phyloP scores from a whole-genome alignment of 1,284 basidiomycete species.

The Volvariella volvacea region DNA sequence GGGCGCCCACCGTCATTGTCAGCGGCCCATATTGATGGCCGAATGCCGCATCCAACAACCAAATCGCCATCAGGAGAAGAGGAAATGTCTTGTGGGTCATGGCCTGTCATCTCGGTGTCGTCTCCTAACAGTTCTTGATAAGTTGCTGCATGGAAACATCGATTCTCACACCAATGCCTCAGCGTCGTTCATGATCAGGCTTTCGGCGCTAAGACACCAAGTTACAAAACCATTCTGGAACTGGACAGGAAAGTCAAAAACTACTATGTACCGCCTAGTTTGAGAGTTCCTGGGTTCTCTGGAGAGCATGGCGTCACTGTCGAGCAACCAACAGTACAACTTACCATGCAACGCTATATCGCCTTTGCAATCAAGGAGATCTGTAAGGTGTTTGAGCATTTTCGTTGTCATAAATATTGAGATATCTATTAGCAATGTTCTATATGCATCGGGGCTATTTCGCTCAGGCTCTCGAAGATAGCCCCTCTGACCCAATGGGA shows the following conservation, averaged over 20 bases:
- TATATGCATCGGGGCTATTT: conserved; percentile 73
- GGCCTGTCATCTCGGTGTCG: conserved; percentile 4
- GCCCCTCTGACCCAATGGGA: conserved; percentile 54
- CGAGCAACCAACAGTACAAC: conserved; percentile 41
- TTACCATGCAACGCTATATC: conserved; percentile 60
- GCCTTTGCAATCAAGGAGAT: conserved; percentile 62
- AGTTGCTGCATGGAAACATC: conserved; percentile 64
- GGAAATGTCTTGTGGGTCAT: conserved; percentile 58
- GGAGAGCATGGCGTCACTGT: conserved; percentile 37
- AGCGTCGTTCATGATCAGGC: conserved; percentile 59
- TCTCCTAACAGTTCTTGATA: conserved; percentile 4
- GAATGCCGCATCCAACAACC: conserved; percentile 43
- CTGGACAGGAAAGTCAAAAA: conserved; percentile 56
- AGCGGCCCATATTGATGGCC: conserved; percentile 52
- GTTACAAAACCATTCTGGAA: conserved; percentile 53
- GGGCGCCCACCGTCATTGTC: conserved; percentile 62
- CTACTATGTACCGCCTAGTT: conserved; percentile 55
- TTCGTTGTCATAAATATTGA: conserved; percentile 4
- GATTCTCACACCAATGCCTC: conserved; percentile 52
- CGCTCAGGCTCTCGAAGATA: conserved; percentile 59
- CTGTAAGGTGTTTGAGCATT: conserved; percentile 24
- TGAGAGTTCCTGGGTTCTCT: conserved; percentile 60
- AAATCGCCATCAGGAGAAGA: conserved; percentile 44
- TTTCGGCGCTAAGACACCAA: conserved; percentile 53
- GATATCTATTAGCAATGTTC: conserved; percentile 41